Conservation (phyloP, 1,284 basidiomycete species). For the Leccinum subrobustum region DNA sequence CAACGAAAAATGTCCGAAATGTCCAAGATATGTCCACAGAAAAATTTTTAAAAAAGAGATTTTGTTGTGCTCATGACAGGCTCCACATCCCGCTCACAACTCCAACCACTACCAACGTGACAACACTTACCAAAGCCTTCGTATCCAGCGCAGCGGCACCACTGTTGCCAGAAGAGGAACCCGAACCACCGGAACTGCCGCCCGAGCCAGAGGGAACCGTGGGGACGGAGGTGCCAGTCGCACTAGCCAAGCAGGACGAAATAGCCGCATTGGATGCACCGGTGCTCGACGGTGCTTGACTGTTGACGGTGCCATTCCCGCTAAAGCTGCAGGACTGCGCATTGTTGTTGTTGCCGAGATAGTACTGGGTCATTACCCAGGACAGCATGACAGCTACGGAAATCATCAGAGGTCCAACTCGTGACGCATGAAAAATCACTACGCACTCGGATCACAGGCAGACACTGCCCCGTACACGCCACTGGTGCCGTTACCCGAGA, state of each 20-base stretch:
- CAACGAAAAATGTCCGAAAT: not conserved
- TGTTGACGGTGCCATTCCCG: constrained; percentile 81
- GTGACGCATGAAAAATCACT: constrained; percentile 5
- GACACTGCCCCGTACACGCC: constrained; percentile 79
- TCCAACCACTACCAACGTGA: constrained; percentile 38
- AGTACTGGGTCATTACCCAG: constrained; percentile 82
- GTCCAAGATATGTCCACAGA: not conserved
- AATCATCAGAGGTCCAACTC: constrained; percentile 6
- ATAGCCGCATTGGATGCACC: constrained; percentile 62
- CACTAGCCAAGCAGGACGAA: constrained; percentile 68
- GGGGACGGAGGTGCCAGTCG: constrained; percentile 69
- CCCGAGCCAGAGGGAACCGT: constrained; percentile 39
- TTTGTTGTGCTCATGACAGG: constrained; percentile 32
- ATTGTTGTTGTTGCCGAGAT: constrained; percentile 61
- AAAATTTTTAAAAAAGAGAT: not conserved
- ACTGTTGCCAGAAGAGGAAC: constrained; percentile 17
- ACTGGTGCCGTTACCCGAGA: constrained; percentile 68
- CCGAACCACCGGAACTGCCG: constrained; percentile 24
- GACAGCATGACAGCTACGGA: constrained; percentile 70
- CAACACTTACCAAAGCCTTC: constrained; percentile 43
- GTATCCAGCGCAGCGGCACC: constrained; percentile 31
- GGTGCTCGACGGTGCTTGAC: constrained; percentile 50
- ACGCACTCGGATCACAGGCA: constrained; percentile 71
- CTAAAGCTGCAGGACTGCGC: constrained; percentile 68
- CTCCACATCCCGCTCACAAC: constrained; percentile 47